Evolutionary conservation across 129 eudicot genomes (phyloP).

Genomic region (Flaveria trinervia): DNA sequence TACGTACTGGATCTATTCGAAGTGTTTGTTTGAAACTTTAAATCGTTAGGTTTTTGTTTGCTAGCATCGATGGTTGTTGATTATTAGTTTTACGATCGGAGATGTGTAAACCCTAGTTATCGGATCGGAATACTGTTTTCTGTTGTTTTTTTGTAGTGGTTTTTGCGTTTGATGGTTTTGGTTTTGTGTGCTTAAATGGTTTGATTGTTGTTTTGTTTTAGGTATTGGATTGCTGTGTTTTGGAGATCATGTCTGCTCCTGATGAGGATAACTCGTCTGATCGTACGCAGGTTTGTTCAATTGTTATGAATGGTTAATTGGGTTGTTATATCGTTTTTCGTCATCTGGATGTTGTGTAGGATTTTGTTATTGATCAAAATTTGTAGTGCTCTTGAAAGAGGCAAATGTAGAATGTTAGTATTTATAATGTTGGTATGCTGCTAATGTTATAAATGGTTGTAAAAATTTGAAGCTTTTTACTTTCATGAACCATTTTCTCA

Average conservation of each 20-base stretch:
- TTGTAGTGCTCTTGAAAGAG: neutral
- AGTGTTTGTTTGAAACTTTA: neutral
- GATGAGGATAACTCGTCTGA: slow-evolving; percentile 38
- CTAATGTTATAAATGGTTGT: neutral
- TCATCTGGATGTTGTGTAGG: slow-evolving; percentile 7
- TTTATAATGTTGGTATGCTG: neutral
- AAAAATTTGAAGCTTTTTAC: neutral
- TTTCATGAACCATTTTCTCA: neutral
- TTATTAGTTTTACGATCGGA: neutral
- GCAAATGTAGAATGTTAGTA: neutral
- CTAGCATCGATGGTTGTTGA: neutral
- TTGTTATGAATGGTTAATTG: slow-evolving; percentile 1
- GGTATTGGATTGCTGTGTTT: slow-evolving; percentile 16
- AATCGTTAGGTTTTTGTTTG: slow-evolving; percentile 17
- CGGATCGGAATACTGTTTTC: neutral
- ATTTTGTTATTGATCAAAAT: neutral
- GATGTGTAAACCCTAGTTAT: slow-evolving; percentile 24
- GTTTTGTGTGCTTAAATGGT: slow-evolving; percentile 9
- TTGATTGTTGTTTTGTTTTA: slow-evolving; percentile 2
- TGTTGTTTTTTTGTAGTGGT: neutral
- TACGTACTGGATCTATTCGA: slow-evolving; percentile 7
- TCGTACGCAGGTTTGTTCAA: slow-evolving; percentile 45
- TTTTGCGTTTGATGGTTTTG: neutral
- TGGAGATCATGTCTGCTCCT: slow-evolving; percentile 46
- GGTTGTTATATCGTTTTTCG: neutral